Conservation (phyloP, 805 yeast genomes). For the Helenozyma baotianmanensis region DNA sequence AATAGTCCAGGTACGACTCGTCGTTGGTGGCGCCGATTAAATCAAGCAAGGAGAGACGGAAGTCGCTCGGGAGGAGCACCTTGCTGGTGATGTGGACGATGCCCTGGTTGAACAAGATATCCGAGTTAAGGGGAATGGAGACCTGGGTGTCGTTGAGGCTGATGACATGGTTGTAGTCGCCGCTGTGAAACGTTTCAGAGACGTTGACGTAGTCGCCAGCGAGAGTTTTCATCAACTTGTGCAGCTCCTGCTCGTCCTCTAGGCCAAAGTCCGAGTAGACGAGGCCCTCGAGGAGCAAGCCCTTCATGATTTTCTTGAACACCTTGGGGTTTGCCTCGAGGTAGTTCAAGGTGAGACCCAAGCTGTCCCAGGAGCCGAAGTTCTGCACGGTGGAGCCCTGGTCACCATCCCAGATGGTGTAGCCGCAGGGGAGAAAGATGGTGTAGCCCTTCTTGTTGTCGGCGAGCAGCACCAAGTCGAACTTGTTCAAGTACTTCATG, state of each 20-base stretch:
- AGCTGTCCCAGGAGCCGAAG: constrained; percentile 54
- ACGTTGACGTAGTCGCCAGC: constrained; percentile 27
- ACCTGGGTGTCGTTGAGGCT: constrained; percentile 29
- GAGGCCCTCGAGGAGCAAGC: constrained; percentile 56
- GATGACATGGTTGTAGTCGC: constrained; percentile 20
- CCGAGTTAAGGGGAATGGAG: constrained; percentile 44
- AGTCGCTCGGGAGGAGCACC: constrained; percentile 51
- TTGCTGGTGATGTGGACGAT: constrained; percentile 68
- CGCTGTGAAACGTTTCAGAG: constrained; percentile 16
- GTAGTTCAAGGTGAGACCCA: constrained; percentile 58
- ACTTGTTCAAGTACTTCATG: constrained; percentile 49
- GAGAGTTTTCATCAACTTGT: constrained; percentile 16
- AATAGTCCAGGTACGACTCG: constrained; percentile 15
- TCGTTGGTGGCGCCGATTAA: constrained; percentile 51
- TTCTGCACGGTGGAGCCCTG: constrained; percentile 4
- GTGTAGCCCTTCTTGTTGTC: constrained; percentile 65
- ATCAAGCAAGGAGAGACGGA: constrained; percentile 52
- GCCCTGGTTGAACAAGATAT: constrained; percentile 76
- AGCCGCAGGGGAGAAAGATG: constrained; percentile 70
- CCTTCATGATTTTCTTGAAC: constrained; percentile 50
- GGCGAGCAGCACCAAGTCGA: constrained; percentile 48
- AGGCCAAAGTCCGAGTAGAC: constrained; percentile 59
- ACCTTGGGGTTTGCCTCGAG: constrained; percentile 49
- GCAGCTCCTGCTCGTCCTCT: constrained; percentile 15
- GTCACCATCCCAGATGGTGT: constrained; percentile 11